Evolutionary conservation across 768 basidiomycete species (phyloP), one percentile per base, ranked within the genome.

Genomic region (Cystobasidium ongulense): DNA sequence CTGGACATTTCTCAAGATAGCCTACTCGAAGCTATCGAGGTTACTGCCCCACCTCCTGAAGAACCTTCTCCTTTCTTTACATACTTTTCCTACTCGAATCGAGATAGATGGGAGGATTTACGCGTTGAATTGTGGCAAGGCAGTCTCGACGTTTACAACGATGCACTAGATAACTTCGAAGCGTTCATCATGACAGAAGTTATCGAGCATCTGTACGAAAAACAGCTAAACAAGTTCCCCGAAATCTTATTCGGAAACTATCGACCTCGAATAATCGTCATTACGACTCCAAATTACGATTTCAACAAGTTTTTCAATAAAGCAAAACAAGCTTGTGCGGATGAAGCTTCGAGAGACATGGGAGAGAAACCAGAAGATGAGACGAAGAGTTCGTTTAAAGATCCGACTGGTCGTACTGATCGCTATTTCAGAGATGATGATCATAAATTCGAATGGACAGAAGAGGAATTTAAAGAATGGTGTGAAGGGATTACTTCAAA

Each of bases 371-470:
- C 23, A 31, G 50, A 57, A 21, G 68, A 71, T 29, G 68, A 71
- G 25, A 61, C 53, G 4, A 0, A 80, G 86, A 0, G 33, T 10
- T 36, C 33, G 43, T 57, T 59, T 25, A 54, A 59, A 0, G 92
- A 94, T 80, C 91, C 92, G 1, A 92, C 91, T 0, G 83, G 84
- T 17, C 86, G 89, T 21, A 92, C 90, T 0, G 79, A 85, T 59
- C 86, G 91, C 0, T 80, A 89, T 33, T 93, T 92, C 82, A 84
- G 92, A 25, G 90, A 94, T 78, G 73, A 81, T 27, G 92, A 93
- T 76, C 92, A 95, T 81, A 89, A 92, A 77, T 91, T 93, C 75
- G 92, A 95, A 80, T 94, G 90, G 89, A 92, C 90, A 0, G 79
- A 81, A 0, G 86, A 86, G 1, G 92, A 94, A 78, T 95, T 91